Conservation (phyloP, 83 land plant species). For the Thuja plicata region DNA sequence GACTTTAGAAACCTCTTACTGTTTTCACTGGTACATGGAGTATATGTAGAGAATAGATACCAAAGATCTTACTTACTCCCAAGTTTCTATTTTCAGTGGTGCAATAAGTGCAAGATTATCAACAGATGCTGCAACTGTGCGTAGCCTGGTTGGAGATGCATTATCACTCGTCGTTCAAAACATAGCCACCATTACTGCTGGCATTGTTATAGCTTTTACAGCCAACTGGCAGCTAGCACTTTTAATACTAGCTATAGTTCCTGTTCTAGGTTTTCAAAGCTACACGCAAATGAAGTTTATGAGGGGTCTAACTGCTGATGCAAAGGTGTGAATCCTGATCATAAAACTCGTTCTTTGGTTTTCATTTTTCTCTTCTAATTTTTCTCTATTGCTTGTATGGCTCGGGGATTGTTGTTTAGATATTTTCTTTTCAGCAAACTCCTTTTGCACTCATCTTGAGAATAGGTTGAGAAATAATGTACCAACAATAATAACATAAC, state of each 20-base stretch:
- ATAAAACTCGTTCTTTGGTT: not conserved
- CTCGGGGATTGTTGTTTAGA: not conserved
- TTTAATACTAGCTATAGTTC: conserved; percentile 31
- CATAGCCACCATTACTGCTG: conserved; percentile 30
- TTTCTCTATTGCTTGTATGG: not conserved
- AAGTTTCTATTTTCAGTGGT: conserved; percentile 28
- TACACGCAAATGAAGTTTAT: conserved; percentile 21
- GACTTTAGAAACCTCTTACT: conserved; percentile 23
- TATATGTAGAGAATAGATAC: not conserved
- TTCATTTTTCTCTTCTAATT: not conserved
- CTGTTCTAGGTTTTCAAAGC: conserved; percentile 38
- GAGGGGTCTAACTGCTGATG: conserved; percentile 34
- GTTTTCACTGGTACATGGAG: not conserved
- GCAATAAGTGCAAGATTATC: conserved; percentile 41
- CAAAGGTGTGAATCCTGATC: conserved; percentile 24
- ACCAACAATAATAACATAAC: not conserved
- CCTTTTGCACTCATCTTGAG: not conserved
- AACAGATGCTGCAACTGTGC: conserved; percentile 37
- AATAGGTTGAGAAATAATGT: not conserved
- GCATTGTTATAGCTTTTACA: conserved; percentile 30
- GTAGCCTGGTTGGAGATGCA: conserved; percentile 38
- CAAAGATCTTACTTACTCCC: not conserved
- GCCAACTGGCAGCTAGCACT: conserved; percentile 42
- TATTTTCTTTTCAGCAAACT: not conserved
- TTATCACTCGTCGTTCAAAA: conserved; percentile 39